Evolutionary conservation across 495 filamentous ascomycete genomes (phyloP), one percentile per base, ranked within the genome.

Genomic region (Rhizodiscina lignyota): DNA sequence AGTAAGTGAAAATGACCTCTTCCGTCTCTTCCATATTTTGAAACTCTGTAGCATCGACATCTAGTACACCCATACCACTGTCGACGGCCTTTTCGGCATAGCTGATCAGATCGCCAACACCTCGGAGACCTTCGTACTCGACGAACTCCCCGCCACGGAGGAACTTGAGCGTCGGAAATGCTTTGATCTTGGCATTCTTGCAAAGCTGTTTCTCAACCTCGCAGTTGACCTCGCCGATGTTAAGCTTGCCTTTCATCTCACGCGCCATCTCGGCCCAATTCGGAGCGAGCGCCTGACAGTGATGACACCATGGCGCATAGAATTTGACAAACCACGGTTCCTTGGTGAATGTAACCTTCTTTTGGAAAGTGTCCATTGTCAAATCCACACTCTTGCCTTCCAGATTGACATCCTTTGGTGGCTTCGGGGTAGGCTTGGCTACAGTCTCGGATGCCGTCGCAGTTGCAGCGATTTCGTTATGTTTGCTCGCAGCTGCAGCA

Each of bases 271-370:
- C 77, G 37, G 70, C 62, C 89, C 89, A 97, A 47, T 73, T 82
- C 6, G 91, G 82, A 16, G 79, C 81, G 64, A 97, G 70, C 13
- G 80, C 81, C 52, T 94, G 79, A 54, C 89, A 97, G 55, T 97
- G 89, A 38, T 71, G 70, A 53, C 89, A 97, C 89, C 89, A 96
- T 1, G 89, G 89, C 18, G 82, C 86, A 54, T 94, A 96, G 54
- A 97, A 96, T 52, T 97, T 96, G 58, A 97, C 74, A 48, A 97
- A 94, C 89, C 89, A 97, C 12, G 85, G 78, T 30, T 96, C 85
- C 30, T 79, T 73, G 0, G 85, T 82, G 49, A 74, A 79, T 3
- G 83, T 92, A 18, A 97, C 86, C 20, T 73, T 59, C 35, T 70
- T 77, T 52, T 87, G 77, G 62, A 97, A 97, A 41, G 61, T 78